Evolutionary conservation across 495 filamentous ascomycete species (phyloP), one percentile per base, ranked within the genome.

Genomic region (Xanthoparmelia taractica): DNA sequence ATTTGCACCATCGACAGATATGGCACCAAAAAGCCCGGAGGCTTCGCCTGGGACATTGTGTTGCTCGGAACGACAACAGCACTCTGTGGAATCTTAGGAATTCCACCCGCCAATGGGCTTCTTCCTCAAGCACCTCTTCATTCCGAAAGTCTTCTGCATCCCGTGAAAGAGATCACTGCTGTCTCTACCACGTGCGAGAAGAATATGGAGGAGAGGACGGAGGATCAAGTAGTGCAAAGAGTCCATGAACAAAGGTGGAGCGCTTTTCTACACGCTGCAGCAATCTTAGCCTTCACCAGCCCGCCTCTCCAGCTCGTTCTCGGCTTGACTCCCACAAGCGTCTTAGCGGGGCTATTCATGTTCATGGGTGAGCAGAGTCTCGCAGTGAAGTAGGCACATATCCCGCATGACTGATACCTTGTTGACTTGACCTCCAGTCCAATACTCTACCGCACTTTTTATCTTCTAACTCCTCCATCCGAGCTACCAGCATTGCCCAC

Each of bases 341-440:
- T 89, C 10, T 75, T 89, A 2, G 86, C 85, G 0, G 86, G 85
- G 1, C 72, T 89, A 17, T 89, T 89, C 69, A 73, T 90, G 59
- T 89, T 87, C 72, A 88, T 89, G 86, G 86, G 85, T 13, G 84
- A 88, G 66, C 87, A 90, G 66, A 85, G 82, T 50, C 73, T 88
- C n/a, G 80, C 79, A 17, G 82, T 86, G 11, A 89, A 88, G 79
- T 81, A 74, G 34, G 69, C 54, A 8, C 2, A 27, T 38, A 34
- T 13, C 0, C 6, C 17, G 27, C 41, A 5, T 57, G 25, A 18
- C 34, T 29, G 36, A 41, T 45, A 25, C 36, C 47, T 38, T 57
- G 33, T 65, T 70, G 41, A 72, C 63, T 54, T 11, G 13, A 27
- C 33, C 1, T 43, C 1, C 18, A 81, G 77, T 66, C 85, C 85